Base-by-base conservation (phyloP, 371 early-diverging fungal genomes). In the Haplosporangium sp. region DNA sequence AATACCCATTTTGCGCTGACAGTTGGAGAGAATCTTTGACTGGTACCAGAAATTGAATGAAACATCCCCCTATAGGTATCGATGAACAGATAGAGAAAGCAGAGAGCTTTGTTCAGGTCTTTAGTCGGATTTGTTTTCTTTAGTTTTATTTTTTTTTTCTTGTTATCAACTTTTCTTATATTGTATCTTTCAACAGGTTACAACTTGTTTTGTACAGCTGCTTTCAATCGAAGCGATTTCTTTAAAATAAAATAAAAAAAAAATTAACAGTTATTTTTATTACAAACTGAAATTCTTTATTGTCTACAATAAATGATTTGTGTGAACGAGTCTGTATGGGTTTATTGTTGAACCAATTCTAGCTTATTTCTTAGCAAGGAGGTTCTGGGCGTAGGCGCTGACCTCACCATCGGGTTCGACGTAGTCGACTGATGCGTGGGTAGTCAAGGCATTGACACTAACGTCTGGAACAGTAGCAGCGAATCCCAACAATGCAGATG, bases 391-490 rank as follows among this genome's bases (percentile, higher is more conserved):
- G 62, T 86, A 86, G 34, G 84, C 85, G 61, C 85, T 82, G 48
- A 90, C 89, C 58, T 84, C 83, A 42, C 90, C 90, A 71, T 90
- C 90, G 47, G 87, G 74, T 63, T 90, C 90, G 52, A 90, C 61
- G 45, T 67, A 72, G 4, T 84, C 69, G 35, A 90, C 67, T 6
- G 82, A 45, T 0, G 77, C 77, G n/a, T 78, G 71, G 20, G 63
- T 58, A n/a, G 34, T 37, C 63, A 87, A 67, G 17, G 84, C 10
- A 84, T 82, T 38, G 20, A 83, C 48, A n/a, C 59, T 15, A 27
- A 62, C 67, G 55, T 86, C 88, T 13, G 89, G 89, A 15, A 90
- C 74, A 52, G 81, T 63, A 47, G 88, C 89, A 17, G 88, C 64
- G 77, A 86, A 83, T 13, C 83, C 83, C 58, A 75, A 56, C 52